A percentile compares a stretch with the other conserved stretches of the same genome.
These are phyloP conservation scores for Cytospora chrysosperma DNA, from an alignment of 2,329 filamentous ascomycete species.

Conservation along the genomic window DNA sequence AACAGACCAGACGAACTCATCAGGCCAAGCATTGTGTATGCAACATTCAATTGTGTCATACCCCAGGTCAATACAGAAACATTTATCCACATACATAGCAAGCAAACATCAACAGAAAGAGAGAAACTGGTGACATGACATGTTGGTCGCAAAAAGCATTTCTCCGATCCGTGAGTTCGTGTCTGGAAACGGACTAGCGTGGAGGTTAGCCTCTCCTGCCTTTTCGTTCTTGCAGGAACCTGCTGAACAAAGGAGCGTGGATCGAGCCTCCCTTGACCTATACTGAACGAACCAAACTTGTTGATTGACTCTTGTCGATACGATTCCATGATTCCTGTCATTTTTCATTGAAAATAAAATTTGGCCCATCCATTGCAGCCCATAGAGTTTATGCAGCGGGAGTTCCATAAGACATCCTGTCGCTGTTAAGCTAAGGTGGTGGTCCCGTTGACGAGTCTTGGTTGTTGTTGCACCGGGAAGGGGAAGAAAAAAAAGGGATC, in stretches of 20 bases:
- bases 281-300: background rate
- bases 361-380: background rate
- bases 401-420: background rate
- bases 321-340: background rate
- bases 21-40: background rate
- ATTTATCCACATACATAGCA: background rate
- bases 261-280: background rate
- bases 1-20: background rate
- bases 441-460: conserved; percentile 11
- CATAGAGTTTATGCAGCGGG: background rate
- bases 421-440: background rate
- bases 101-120: background rate
- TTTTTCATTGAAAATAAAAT: conserved; percentile 11
- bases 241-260: background rate
- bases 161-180: conserved; percentile 12
- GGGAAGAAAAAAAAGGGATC: conserved; percentile 2
- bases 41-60: background rate
- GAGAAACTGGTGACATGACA: background rate
- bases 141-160: conserved; percentile 14
- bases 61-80: background rate
- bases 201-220: conserved; percentile 6
- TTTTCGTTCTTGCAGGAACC: conserved; percentile 8
- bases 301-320: background rate
- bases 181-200: conserved; percentile 15
- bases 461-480: conserved; percentile 6